Evolutionary conservation across 176 grass and related monocot species (phyloP).

Genomic region (Sorghum bicolor): DNA sequence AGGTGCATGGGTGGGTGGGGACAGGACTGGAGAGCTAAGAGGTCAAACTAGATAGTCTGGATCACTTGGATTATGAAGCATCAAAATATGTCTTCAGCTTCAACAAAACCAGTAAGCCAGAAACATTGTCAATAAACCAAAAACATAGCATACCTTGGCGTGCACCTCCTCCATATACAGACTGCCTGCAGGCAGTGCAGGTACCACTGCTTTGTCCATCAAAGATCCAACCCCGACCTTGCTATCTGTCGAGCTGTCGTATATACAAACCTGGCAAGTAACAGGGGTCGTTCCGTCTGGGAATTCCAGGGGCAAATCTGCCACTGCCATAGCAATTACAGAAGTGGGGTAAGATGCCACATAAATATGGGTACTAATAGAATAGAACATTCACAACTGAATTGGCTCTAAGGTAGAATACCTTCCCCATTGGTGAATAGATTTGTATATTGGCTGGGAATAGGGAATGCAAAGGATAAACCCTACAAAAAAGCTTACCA

Average conservation of each 20-base stretch:
- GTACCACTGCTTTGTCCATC: conserved; percentile 83
- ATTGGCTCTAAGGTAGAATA: conserved; percentile 28
- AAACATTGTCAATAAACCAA: conserved; percentile 23
- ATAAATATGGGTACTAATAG: conserved; percentile 8
- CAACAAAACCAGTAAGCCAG: not conserved
- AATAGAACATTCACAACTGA: conserved; percentile 20
- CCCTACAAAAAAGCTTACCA: conserved; percentile 54
- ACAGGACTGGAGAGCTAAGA: not conserved
- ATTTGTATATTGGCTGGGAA: conserved; percentile 79
- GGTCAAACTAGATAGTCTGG: not conserved
- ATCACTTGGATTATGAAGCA: conserved; percentile 2
- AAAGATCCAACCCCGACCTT: conserved; percentile 90
- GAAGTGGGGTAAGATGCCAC: conserved; percentile 11
- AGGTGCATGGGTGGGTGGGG: not conserved
- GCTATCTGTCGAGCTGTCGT: conserved; percentile 75
- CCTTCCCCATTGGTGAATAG: conserved; percentile 87
- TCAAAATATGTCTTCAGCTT: not conserved
- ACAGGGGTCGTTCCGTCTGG: conserved; percentile 97
- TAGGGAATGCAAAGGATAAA: conserved; percentile 91
- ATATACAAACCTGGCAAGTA: conserved; percentile 84
- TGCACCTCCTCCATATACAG: conserved; percentile 99
- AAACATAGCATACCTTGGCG: conserved; percentile 55
- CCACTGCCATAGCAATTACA: conserved; percentile 53
- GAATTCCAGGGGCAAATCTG: conserved; percentile 90
- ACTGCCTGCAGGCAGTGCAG: conserved; percentile 72